Percentiles rank a stretch among this genome's conserved stretches.
Conservation (phyloP, 2,329 filamentous ascomycete species). For the Dactylellina parvicollis region DNA sequence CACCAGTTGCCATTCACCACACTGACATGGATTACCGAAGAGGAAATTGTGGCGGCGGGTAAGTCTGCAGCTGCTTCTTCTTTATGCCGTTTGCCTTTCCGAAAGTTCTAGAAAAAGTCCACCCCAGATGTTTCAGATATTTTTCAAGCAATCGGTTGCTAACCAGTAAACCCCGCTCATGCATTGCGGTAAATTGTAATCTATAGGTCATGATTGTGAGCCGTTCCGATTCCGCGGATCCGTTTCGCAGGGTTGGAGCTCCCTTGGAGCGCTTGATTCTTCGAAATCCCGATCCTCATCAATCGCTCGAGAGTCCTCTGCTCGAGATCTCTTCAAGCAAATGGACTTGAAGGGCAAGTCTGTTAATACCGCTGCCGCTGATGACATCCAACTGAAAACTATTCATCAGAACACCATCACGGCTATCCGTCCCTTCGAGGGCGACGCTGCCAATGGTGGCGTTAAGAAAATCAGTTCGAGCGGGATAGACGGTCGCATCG, state of each 20-base stretch:
- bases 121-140: conserved; percentile 38
- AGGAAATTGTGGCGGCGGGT: conserved; percentile 93
- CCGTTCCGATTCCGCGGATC: conserved; percentile 87
- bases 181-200: conserved; percentile 13
- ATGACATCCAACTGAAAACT: conserved; percentile 93
- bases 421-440: conserved; percentile 76
- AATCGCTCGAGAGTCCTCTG: conserved; percentile 71
- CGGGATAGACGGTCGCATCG: conserved; percentile 80
- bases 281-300: conserved; percentile 53
- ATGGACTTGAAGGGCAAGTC: conserved; percentile 97
- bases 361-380: conserved; percentile 65
- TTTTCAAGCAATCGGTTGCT: conserved; percentile 31
- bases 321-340: conserved; percentile 96
- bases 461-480: conserved; percentile 88
- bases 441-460: conserved; percentile 66
- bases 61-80: conserved; percentile 71
- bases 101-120: conserved; percentile 36
- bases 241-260: conserved; percentile 78
- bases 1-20: conserved; percentile 92
- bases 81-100: conserved; percentile 34
- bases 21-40: conserved; percentile 88
- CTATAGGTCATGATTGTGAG: conserved; percentile 71
- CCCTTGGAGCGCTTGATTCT: conserved; percentile 81
- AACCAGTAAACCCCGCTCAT: conserved; percentile 29
- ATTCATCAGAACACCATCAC: conserved; percentile 96